phyloP scores from a whole-genome alignment of 805 yeast species.

The Hanseniaspora clermontiae region DNA sequence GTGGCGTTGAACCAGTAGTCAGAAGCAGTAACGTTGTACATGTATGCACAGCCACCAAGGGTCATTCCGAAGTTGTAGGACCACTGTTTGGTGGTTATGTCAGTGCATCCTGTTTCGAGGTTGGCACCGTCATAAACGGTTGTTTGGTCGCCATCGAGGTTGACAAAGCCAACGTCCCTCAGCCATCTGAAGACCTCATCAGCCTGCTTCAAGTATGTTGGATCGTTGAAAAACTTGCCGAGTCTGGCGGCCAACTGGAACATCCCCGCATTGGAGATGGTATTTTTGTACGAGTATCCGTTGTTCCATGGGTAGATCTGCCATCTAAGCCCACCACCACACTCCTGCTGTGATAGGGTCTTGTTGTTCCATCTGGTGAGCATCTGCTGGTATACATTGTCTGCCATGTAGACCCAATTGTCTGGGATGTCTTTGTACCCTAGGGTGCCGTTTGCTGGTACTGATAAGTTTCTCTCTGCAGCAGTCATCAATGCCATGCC shows the following conservation, averaged over 20 bases:
- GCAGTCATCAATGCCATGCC: slow-evolving; percentile 87
- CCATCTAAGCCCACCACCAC: slow-evolving; percentile 92
- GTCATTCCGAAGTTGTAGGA: slow-evolving; percentile 68
- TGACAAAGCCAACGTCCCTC: slow-evolving; percentile 38
- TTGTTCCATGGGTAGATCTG: slow-evolving; percentile 90
- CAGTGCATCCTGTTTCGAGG: slow-evolving; percentile 45
- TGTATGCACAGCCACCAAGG: slow-evolving; percentile 60
- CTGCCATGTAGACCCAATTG: slow-evolving; percentile 67
- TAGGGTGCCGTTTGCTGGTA: slow-evolving; percentile 32
- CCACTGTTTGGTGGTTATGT: slow-evolving; percentile 50
- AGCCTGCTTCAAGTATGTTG: slow-evolving; percentile 61
- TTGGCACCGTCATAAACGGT: slow-evolving; percentile 57
- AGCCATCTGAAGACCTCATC: slow-evolving; percentile 75
- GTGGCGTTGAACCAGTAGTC: slow-evolving; percentile 40
- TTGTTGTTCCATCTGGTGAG: background rate
- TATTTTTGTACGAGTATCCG: slow-evolving; percentile 85
- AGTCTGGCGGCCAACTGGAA: slow-evolving; percentile 80
- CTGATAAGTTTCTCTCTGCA: slow-evolving; percentile 73
- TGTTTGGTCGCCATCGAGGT: slow-evolving; percentile 24
- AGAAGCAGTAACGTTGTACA: slow-evolving; percentile 55
- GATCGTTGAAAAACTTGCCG: slow-evolving; percentile 69
- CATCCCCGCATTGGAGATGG: slow-evolving; percentile 81
- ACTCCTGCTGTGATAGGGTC: slow-evolving; percentile 22
- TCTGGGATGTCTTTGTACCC: background rate
- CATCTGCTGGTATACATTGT: slow-evolving; percentile 41